Conservation (phyloP, 176 grass and related monocot species). For the Zea mays region Zm-B73-REFERENCE-NAM-5.0 NC_050103.1:176106501-176107000, state of each 20-base stretch:
- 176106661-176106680: not conserved
- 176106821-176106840: conserved; percentile 1
- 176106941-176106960: not conserved
- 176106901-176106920: not conserved
- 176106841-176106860: not conserved
- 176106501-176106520: conserved; percentile 99
- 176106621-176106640: not conserved
- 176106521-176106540: conserved; percentile 66
- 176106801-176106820: conserved; percentile 1
- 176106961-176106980: conserved; percentile 28
- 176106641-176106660: not conserved
- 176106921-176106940: not conserved
- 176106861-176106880: not conserved
- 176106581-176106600: not conserved
- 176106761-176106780: conserved; percentile 10
- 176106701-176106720: conserved; percentile 4
- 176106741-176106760: conserved; percentile 9
- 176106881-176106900: not conserved
- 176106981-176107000: conserved; percentile 86
- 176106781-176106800: not conserved
- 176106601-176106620: not conserved
- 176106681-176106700: not conserved
- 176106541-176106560: not conserved
- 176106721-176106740: not conserved
- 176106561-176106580: not conserved